phyloP scores from a whole-genome alignment of 164 flowering plant species.

The Kalanchoe fedtschenkoi region DNA sequence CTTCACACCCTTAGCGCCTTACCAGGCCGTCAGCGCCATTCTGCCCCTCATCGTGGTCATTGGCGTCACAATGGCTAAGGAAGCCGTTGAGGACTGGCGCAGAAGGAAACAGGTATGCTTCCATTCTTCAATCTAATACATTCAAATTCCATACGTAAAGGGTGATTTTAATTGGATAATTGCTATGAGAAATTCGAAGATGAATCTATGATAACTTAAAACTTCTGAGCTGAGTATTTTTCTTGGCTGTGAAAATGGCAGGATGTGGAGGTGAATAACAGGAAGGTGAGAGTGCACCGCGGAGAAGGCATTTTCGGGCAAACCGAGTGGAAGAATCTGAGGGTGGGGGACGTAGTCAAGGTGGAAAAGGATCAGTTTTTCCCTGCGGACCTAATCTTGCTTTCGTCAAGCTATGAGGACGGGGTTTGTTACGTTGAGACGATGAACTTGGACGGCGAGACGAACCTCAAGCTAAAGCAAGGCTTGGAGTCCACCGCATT shows the following conservation, averaged over 20 bases:
- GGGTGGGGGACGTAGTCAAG: constrained; percentile 82
- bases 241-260: constrained; percentile 15
- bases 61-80: constrained; percentile 48
- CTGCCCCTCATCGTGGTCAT: constrained; percentile 43
- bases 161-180: neutral
- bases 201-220: constrained; percentile 1
- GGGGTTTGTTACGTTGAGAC: constrained; percentile 91
- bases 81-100: constrained; percentile 52
- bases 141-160: neutral
- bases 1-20: constrained; percentile 51
- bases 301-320: constrained; percentile 46
- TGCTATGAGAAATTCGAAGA: neutral
- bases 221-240: neutral
- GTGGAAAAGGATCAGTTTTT: constrained; percentile 80
- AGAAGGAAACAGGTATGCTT: constrained; percentile 40
- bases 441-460: constrained; percentile 96
- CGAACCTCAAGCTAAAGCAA: constrained; percentile 88
- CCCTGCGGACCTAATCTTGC: constrained; percentile 83
- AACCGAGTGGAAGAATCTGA: constrained; percentile 69
- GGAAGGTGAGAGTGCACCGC: constrained; percentile 59
- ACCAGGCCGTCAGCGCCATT: constrained; percentile 40
- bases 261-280: constrained; percentile 82
- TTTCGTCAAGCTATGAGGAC: constrained; percentile 86
- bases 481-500: constrained; percentile 60
- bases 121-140: neutral